A percentile compares a stretch with the other conserved stretches of the same genome.
Conservation (phyloP, 2,329 filamentous ascomycete species). For the Fusarium falciforme region DNA sequence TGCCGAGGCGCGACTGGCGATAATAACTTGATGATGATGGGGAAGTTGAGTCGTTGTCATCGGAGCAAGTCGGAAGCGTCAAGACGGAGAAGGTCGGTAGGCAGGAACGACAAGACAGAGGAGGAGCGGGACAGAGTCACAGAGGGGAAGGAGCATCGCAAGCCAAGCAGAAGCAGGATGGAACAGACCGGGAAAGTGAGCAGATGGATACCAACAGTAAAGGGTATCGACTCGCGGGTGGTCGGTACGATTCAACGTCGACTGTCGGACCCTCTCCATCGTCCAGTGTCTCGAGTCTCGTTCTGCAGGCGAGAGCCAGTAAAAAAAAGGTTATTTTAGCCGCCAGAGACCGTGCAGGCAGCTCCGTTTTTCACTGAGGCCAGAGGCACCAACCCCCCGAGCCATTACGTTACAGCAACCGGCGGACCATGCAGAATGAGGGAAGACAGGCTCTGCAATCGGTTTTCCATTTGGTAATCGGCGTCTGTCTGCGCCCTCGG, state of each 20-base stretch:
- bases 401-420: slow-evolving; percentile 48
- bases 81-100: background rate
- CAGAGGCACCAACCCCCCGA: slow-evolving; percentile 27
- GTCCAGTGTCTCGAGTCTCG: background rate
- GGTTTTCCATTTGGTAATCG: slow-evolving; percentile 47
- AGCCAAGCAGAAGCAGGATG: background rate
- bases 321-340: slow-evolving; percentile 41
- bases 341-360: slow-evolving; percentile 13
- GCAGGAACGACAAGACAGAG: background rate
- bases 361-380: slow-evolving; percentile 24
- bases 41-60: slow-evolving; percentile 21
- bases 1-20: slow-evolving; percentile 20
- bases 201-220: slow-evolving; percentile 25
- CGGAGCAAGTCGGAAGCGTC: slow-evolving; percentile 34
- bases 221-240: background rate
- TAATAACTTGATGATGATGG: slow-evolving; percentile 38
- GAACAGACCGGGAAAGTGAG: slow-evolving; percentile 33
- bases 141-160: slow-evolving; percentile 8
- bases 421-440: slow-evolving; percentile 47
- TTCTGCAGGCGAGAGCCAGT: slow-evolving; percentile 16
- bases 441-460: slow-evolving; percentile 38
- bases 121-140: background rate
- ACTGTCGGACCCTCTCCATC: background rate
- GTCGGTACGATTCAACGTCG: slow-evolving; percentile 7
- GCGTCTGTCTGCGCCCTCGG: slow-evolving; percentile 41